Percentiles rank a stretch among this genome's conserved stretches.
Conservation (phyloP, 306 rosid species). For the Quercus mongolica region DNA sequence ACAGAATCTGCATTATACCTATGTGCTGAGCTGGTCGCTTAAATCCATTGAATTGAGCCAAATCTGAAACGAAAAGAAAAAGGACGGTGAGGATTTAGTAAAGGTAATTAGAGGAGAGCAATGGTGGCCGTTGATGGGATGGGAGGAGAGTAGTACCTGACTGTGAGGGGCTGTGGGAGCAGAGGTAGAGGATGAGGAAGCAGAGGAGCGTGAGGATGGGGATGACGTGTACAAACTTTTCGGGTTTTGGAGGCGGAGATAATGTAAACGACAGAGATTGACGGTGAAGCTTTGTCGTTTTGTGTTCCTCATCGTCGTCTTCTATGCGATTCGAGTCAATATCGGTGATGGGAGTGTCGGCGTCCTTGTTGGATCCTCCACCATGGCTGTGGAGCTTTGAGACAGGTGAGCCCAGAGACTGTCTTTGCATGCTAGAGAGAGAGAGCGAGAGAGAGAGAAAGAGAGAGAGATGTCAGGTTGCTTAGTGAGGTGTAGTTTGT, state of each 20-base stretch:
- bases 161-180: constrained; percentile 86
- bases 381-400: constrained; percentile 70
- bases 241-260: constrained; percentile 49
- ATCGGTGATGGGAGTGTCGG: constrained; percentile 24
- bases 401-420: constrained; percentile 81
- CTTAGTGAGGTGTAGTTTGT: neutral
- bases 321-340: constrained; percentile 31
- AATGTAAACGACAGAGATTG: constrained; percentile 48
- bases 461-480: neutral
- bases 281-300: constrained; percentile 59
- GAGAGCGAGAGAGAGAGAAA: constrained; percentile 25
- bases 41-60: constrained; percentile 64
- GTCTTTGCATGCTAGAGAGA: constrained; percentile 76
- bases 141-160: constrained; percentile 40
- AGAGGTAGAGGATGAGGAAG: constrained; percentile 85
- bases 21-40: constrained; percentile 23
- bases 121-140: neutral
- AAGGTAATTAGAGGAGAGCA: neutral
- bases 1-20: constrained; percentile 40
- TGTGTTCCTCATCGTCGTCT: constrained; percentile 31
- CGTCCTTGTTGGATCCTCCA: constrained; percentile 27
- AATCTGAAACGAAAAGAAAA: constrained; percentile 36
- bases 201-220: constrained; percentile 84
- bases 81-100: neutral
- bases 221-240: constrained; percentile 73